A percentile compares a stretch with the other conserved stretches of the same genome.
Conservation (phyloP, 1,284 basidiomycete species). For the Microbotryum silenes-acaulis region DNA sequence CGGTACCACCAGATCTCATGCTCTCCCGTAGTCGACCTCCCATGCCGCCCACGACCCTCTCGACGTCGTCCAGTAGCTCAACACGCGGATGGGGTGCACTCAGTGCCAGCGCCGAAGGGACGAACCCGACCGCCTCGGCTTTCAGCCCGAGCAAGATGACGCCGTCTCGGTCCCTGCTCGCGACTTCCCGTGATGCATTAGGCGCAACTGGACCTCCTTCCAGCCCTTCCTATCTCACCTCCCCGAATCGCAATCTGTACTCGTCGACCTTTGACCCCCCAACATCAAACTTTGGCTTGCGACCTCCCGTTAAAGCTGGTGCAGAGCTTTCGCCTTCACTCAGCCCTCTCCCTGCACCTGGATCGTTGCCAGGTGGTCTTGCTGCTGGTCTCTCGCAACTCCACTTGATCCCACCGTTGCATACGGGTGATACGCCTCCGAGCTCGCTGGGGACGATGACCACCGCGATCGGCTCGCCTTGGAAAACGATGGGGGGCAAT, state of each 20-base stretch:
- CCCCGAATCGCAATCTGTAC: conserved; percentile 1
- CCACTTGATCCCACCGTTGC: conserved; percentile 21
- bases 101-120: background rate
- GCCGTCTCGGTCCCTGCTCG: background rate
- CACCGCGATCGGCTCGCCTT: too few relatives aligned
- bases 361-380: conserved; percentile 26
- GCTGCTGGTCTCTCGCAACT: conserved; percentile 23
- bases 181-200: background rate
- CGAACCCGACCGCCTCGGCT: background rate
- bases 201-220: background rate
- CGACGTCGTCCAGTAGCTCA: background rate
- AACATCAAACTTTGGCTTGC: background rate
- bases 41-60: background rate
- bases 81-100: background rate
- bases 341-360: conserved; percentile 11
- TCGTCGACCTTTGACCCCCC: conserved; percentile 21
- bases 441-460: background rate
- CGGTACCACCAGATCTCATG: conserved; percentile 24
- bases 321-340: too few relatives aligned
- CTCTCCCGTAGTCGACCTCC: conserved; percentile 8
- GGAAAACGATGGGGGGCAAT: too few relatives aligned
- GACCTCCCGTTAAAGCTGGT: background rate
- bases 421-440: conserved; percentile 30
- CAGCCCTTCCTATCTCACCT: too few relatives aligned
- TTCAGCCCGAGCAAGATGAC: background rate